Evolutionary conservation across 768 basidiomycete genomes (phyloP), one percentile per base, ranked within the genome.

Genomic region (Cantharellus anzutake): DNA sequence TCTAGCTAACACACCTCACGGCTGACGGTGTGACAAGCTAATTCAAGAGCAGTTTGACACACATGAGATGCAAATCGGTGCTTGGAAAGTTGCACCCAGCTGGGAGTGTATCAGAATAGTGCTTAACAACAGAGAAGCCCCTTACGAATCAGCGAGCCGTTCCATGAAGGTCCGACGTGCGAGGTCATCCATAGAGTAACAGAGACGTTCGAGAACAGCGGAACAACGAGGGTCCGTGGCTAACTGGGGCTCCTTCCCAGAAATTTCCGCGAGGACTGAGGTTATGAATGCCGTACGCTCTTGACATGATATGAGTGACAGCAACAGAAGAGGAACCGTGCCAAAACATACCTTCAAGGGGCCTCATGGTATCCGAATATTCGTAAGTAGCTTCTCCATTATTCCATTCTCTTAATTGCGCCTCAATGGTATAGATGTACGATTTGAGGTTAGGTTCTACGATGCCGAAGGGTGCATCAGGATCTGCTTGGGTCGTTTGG

Each of bases 41-140:
- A 79, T 2, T 76, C 77, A 64, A 97, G 76, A 63, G 96, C 71
- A 0, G 91, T 97, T 69, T 97, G 91, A 65, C 86, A 86, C 4
- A 96, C 93, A 79, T 97, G 93, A 35, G 92, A 94, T 14, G 85
- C 90, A 73, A 96, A 98, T 38, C 92, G 79, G 66, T 98, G 86
- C 66, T 76, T 80, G 38, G 77, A 72, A 37, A 92, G 74, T 34
- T 72, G 66, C 61, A 80, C 80, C 63, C 81, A 85, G 4, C 87
- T 66, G 84, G 61, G 35, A n/a, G 3, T 4, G 7, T 16, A 55
- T 42, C 62, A 59, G 34, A 48, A 5, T 7, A 3, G 40, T 37
- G 44, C 11, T 48, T 29, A 48, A 48, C 29, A 55, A 7, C 38
- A 11, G 35, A 37, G 35, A 14, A 37, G 11, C 11, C 11, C 80